Evolutionary conservation across 305 asterid genomes (phyloP).

Genomic region (Fraxinus dipetala): DNA sequence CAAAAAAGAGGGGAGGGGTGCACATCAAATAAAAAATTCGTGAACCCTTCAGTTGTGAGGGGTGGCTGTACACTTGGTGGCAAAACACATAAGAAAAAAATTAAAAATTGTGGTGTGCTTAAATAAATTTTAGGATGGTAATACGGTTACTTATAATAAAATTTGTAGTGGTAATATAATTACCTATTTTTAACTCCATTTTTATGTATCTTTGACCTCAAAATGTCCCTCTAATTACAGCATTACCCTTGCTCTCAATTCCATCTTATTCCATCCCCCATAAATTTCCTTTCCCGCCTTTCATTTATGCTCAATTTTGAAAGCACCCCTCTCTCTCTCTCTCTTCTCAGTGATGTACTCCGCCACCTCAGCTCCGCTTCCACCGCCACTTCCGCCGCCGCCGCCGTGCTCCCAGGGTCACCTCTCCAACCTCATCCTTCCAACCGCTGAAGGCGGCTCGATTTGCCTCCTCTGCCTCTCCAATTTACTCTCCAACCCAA

Average conservation of each 20-base stretch:
- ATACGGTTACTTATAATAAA: too few species aligned
- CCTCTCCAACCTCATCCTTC: conserved; percentile 57
- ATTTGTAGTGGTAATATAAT: too few species aligned
- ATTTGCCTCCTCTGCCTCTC: conserved; percentile 86
- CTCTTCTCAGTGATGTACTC: conserved; percentile 31
- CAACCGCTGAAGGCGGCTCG: conserved; percentile 73
- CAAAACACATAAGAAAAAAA: too few species aligned
- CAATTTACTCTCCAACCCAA: conserved; percentile 66
- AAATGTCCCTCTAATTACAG: neutral
- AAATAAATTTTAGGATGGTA: too few species aligned
- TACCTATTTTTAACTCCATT: neutral
- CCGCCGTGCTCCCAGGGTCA: conserved; percentile 65
- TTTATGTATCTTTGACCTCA: neutral
- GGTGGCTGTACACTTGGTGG: too few species aligned
- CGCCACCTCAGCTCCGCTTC: conserved; percentile 30
- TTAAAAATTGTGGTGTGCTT: too few species aligned
- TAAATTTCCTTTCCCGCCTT: conserved; percentile 18
- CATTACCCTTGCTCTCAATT: neutral
- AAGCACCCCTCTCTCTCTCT: neutral
- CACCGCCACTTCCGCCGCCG: neutral
- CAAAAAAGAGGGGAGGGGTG: too few species aligned
- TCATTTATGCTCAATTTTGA: neutral
- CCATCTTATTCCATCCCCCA: neutral
- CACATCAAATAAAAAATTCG: too few species aligned
- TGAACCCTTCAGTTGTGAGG: too few species aligned